Base-by-base conservation (phyloP, 345 rosid species). In the Bruguiera sexangula region DNA sequence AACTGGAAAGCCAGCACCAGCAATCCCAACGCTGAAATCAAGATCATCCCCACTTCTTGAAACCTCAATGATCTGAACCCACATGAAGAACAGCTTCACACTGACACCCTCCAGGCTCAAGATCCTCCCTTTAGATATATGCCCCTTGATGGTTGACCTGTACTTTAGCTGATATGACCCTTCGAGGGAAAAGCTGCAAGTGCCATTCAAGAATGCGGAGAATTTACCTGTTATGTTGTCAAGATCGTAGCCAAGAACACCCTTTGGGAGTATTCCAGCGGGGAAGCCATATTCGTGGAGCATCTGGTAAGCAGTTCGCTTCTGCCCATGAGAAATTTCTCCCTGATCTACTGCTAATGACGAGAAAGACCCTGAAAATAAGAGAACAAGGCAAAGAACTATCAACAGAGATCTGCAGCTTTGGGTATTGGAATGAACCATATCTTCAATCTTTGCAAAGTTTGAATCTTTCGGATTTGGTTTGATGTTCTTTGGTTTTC, bases 11-110 rank as follows among this genome's bases (percentile, higher is more conserved):
- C 62, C 82, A 67, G 93, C 93, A 59, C 86, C 87, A 6, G 87
- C 78, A 62, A 86, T 86, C 64, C 90, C 90, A 34, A 86, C 87
- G 30, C 85, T 83, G 80, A 88, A 88, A 15, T 82, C 80, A 56
- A 88, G 81, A 13, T 74, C 70, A 72, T 83, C 86, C 3, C 86
- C 90, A 8, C 52, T 79, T 68, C 89, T 78, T 1, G 67, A 80
- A 57, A 88, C 92, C 80, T 88, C 92, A 54, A 88, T 61, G 43
- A 88, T 85, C 67, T 85, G 83, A 65, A 85, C 77, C 90, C 90
- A 85, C 62, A 88, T 19, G 71, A 88, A 84, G 29, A 69, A 70
- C 34, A 88, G 65, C 83, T 85, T 88, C 62, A 88, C 92, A 46
- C 89, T 88, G 27, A 85, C 86, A 53, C 93, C 89, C 63, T 82